These are phyloP conservation scores for Leishmania aethiopica DNA, from an alignment of 208 protist species.

Conservation along the genomic window DNA sequence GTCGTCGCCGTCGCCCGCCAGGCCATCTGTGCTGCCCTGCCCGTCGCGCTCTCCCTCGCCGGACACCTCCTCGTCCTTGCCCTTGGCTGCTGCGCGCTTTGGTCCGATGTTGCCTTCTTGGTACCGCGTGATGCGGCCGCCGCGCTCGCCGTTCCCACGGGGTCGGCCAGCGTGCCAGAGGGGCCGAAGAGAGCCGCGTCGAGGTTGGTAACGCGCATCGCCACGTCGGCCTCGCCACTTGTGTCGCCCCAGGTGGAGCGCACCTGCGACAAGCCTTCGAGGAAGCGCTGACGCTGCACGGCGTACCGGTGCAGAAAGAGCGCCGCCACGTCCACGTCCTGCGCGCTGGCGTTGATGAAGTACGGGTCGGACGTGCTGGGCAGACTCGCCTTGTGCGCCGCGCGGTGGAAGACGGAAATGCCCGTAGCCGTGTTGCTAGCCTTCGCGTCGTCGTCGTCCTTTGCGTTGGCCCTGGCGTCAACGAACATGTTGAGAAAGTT, in stretches of 20 bases:
- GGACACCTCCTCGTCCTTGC: slow-evolving; percentile 35
- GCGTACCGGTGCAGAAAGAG: slow-evolving; percentile 92
- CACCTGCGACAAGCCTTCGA: slow-evolving; percentile 79
- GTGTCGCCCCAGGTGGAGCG: slow-evolving; percentile 86
- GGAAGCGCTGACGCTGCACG: slow-evolving; percentile 88
- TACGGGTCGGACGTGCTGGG: slow-evolving; percentile 88
- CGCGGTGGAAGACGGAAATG: slow-evolving; percentile 82
- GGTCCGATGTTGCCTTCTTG: neutral
- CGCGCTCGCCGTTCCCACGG: slow-evolving; percentile 9
- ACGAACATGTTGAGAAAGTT: slow-evolving; percentile 93
- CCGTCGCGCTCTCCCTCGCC: slow-evolving; percentile 21
- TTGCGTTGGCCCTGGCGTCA: slow-evolving; percentile 64
- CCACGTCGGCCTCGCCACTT: slow-evolving; percentile 83
- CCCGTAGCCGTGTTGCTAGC: slow-evolving; percentile 38
- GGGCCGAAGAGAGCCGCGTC: slow-evolving; percentile 85
- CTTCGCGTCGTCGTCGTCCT: slow-evolving; percentile 45
- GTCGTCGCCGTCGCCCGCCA: neutral
- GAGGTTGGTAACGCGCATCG: slow-evolving; percentile 65
- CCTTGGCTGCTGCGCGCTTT: slow-evolving; percentile 15
- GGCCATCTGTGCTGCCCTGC: neutral
- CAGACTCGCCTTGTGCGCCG: slow-evolving; percentile 61
- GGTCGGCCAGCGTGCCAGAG: slow-evolving; percentile 45
- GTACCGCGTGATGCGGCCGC: neutral
- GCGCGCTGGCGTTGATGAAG: slow-evolving; percentile 84
- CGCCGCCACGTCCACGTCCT: slow-evolving; percentile 83